Percentiles rank a stretch among this genome's conserved stretches.
These are phyloP conservation scores for Fonsecaea pedrosoi DNA, from an alignment of 2,329 filamentous ascomycete genomes.

Conservation along the genomic window DNA sequence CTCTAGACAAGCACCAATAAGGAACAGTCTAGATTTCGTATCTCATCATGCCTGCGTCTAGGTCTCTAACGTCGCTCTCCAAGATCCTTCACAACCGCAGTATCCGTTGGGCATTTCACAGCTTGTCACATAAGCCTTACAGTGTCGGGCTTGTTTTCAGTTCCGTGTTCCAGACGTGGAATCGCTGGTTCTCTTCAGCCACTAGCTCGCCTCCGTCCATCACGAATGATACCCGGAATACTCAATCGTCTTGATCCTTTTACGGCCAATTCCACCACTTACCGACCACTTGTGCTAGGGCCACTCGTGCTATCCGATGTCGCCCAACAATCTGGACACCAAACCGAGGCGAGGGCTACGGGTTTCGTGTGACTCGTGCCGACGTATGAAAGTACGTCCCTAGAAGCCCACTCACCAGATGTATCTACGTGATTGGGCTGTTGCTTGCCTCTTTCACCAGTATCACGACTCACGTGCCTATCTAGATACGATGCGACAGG, in stretches of 20 bases:
- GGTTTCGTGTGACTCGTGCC: slow-evolving; percentile 22
- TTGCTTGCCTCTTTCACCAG: neutral
- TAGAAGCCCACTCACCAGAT: neutral
- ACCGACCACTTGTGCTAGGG: neutral
- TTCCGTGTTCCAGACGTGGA: neutral
- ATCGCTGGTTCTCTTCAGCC: neutral
- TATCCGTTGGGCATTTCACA: neutral
- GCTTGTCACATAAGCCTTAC: neutral
- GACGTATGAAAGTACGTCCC: slow-evolving; percentile 26
- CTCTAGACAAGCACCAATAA: neutral
- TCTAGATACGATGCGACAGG: slow-evolving; percentile 26
- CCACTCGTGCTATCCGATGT: neutral
- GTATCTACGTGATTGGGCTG: neutral
- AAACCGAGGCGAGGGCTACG: neutral
- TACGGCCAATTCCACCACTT: neutral
- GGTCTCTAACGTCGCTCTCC: neutral
- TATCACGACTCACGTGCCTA: neutral
- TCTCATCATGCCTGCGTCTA: neutral
- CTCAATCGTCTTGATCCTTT: neutral
- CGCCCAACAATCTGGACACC: slow-evolving; percentile 1
- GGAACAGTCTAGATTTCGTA: neutral
- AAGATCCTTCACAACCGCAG: neutral
- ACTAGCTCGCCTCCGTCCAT: neutral
- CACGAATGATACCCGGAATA: neutral
- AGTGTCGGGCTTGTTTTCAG: neutral